Percentiles rank a stretch among this genome's conserved stretches.
Evolutionary conservation across 2,329 filamentous ascomycete species (phyloP).

Genomic region (Trichoderma sp.): DNA sequence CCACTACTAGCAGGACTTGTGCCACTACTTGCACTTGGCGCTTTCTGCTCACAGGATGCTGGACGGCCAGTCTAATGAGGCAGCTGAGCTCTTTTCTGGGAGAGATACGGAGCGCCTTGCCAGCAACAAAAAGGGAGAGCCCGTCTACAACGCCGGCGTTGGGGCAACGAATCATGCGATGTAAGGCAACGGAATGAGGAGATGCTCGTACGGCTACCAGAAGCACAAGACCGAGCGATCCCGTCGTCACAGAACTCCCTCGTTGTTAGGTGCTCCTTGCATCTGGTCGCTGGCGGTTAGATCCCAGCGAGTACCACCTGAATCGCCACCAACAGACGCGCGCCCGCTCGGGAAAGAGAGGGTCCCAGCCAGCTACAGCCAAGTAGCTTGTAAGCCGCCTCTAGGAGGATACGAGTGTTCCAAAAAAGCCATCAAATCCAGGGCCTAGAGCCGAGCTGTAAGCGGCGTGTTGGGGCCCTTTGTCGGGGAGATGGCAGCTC

Average conservation of each 20-base stretch:
- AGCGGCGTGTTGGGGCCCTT: neutral
- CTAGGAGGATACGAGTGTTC: neutral
- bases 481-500: neutral
- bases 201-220: neutral
- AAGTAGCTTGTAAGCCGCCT: neutral
- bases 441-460: neutral
- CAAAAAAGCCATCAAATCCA: conserved; percentile 4
- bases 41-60: conserved; percentile 3
- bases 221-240: neutral
- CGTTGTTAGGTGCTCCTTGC: neutral
- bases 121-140: neutral
- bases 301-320: neutral
- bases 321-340: conserved; percentile 1
- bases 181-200: neutral
- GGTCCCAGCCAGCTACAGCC: neutral
- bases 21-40: neutral
- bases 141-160: neutral
- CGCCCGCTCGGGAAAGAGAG: conserved; percentile 13
- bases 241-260: neutral
- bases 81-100: neutral
- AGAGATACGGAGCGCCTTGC: neutral
- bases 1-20: neutral
- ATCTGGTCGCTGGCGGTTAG: conserved; percentile 7
- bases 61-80: conserved; percentile 3
- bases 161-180: neutral